Evolutionary conservation across 495 filamentous ascomycete genomes (phyloP).

Genomic region (Podospora pseudopauciseta): DNA sequence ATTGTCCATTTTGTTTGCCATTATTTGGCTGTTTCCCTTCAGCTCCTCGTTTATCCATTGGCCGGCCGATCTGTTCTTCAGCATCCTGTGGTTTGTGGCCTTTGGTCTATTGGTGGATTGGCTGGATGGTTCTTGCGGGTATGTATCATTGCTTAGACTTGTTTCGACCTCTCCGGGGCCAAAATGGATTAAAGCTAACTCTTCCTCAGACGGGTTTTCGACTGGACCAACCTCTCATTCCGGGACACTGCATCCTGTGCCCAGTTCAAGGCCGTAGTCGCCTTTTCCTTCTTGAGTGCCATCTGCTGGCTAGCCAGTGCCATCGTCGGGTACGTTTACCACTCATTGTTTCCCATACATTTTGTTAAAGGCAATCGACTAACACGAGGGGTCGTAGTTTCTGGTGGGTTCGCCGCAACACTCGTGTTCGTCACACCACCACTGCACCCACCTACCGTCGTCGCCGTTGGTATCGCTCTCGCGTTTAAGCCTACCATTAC

Average conservation of each 20-base stretch:
- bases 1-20: slow-evolving; percentile 43
- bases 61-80: slow-evolving; percentile 56
- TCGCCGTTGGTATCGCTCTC: slow-evolving; percentile 43
- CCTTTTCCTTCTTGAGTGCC: slow-evolving; percentile 65
- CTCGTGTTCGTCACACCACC: slow-evolving; percentile 36
- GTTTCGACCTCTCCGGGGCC: background rate
- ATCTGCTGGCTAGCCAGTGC: slow-evolving; percentile 62
- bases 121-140: slow-evolving; percentile 53
- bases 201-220: slow-evolving; percentile 44
- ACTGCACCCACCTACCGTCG: slow-evolving; percentile 27
- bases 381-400: slow-evolving; percentile 23
- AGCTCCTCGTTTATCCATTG: slow-evolving; percentile 44
- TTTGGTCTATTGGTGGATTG: slow-evolving; percentile 62
- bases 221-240: slow-evolving; percentile 88
- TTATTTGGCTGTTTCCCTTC: slow-evolving; percentile 50
- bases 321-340: slow-evolving; percentile 39
- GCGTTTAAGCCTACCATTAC: slow-evolving; percentile 31
- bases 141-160: slow-evolving; percentile 43
- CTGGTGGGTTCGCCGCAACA: slow-evolving; percentile 43
- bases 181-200: background rate
- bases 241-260: slow-evolving; percentile 63
- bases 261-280: slow-evolving; percentile 63
- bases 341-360: background rate
- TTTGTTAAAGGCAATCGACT: background rate
- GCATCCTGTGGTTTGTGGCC: slow-evolving; percentile 59